These are phyloP conservation scores for Dioscorea cayenensis DNA, from an alignment of 116 monocot species.

Conservation along the genomic window DNA sequence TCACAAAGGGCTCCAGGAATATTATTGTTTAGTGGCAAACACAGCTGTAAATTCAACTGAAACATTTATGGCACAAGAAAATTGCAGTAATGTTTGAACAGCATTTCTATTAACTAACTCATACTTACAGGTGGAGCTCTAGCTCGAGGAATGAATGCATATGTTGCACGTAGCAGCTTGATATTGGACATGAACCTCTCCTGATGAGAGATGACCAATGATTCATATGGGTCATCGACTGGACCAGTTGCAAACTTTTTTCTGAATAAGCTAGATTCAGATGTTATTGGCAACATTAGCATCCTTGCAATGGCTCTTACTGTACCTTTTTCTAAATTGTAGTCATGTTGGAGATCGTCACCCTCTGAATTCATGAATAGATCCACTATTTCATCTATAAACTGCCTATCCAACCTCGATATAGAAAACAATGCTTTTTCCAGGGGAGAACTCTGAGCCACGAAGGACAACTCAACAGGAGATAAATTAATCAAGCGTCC, in stretches of 20 bases:
- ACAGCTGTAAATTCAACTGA: not conserved
- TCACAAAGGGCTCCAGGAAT: not conserved
- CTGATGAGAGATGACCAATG: constrained; percentile 59
- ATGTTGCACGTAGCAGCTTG: constrained; percentile 62
- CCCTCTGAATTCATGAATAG: constrained; percentile 52
- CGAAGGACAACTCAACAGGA: constrained; percentile 64
- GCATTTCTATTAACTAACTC: not conserved
- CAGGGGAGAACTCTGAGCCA: constrained; percentile 63
- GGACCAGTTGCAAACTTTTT: constrained; percentile 55
- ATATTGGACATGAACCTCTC: constrained; percentile 70
- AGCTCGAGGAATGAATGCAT: constrained; percentile 83
- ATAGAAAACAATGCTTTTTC: constrained; percentile 67
- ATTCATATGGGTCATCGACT: constrained; percentile 49
- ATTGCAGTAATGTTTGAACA: not conserved
- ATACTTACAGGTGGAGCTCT: constrained; percentile 83
- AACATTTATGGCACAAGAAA: not conserved
- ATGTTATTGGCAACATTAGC: constrained; percentile 66
- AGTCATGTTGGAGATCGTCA: constrained; percentile 23
- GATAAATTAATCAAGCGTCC: constrained; percentile 78
- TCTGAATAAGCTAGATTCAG: constrained; percentile 48
- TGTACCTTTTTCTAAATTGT: constrained; percentile 38
- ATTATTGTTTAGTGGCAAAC: not conserved
- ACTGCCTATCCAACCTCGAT: constrained; percentile 36
- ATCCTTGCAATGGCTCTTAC: constrained; percentile 68
- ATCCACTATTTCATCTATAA: constrained; percentile 54